Evolutionary conservation across 306 rosid species (phyloP), one percentile per base, ranked within the genome.

Genomic region (Vigna unguiculata): DNA sequence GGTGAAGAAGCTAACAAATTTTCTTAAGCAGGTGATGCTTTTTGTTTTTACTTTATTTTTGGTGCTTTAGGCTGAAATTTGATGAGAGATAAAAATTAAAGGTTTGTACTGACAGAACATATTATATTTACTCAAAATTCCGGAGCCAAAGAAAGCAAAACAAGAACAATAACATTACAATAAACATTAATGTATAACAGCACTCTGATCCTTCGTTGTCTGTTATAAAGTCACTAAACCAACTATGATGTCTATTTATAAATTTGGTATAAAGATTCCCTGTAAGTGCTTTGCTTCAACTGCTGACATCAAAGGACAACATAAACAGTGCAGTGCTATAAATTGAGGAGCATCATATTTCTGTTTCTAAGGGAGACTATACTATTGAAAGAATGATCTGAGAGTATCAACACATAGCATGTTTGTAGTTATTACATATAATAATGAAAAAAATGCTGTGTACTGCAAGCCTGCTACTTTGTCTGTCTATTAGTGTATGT

Each of bases 1-100:
- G 86, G 99, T 92, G 78, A 95, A 92, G 89, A 92, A 87, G 84
- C 87, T 95, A 66, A 95, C 97, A 71, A 92, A 79, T 84, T 95
- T 95, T 90, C 97, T 95, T 79, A 95, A 95, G 89, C 96, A 92
- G 97, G 99, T 92, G 85, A 82, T 49, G 70, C 48, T 75, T 71
- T 41, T 62, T 71, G 40, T 75, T 63, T 32, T 41, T 20, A 20
- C 4, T 5, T 32, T 32, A 4, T 55, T 51, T 70, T 28, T 22
- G n/a, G 41, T 8, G 54, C 19, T 32, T 21, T 7, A 59, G 6
- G 54, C 15, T 20, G 16, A 14, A 17, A 10, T 55, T 68, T 73
- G 53, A 43, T 51, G 16, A 51, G 81, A 57, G 57, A 70, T 60
- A 34, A 57, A 38, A 49, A 34, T 13, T 4, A 51, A 77, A 17